Conservation (phyloP, 352 stramenopile species). For the Globisporangium yorkense region DNA sequence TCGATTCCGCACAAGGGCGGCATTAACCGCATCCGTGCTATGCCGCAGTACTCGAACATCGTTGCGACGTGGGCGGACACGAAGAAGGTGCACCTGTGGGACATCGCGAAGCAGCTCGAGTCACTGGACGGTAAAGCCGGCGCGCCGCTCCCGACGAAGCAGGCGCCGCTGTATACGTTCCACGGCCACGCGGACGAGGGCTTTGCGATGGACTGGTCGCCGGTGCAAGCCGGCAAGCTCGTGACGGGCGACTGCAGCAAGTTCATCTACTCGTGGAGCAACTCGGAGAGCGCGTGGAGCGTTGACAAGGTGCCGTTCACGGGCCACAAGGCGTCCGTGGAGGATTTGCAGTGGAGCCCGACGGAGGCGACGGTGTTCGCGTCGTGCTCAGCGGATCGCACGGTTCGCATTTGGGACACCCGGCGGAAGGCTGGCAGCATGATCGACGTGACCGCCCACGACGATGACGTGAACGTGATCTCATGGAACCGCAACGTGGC, state of each 20-base stretch:
- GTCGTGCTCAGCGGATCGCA: slow-evolving; percentile 92
- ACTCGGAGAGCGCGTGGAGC: slow-evolving; percentile 67
- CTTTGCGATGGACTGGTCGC: slow-evolving; percentile 98
- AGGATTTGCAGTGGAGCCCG: slow-evolving; percentile 98
- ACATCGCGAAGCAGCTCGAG: slow-evolving; percentile 90
- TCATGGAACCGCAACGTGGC: slow-evolving; percentile 97
- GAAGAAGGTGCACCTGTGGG: slow-evolving; percentile 95
- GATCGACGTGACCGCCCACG: slow-evolving; percentile 91
- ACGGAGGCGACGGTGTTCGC: slow-evolving; percentile 96
- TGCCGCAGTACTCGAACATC: slow-evolving; percentile 95
- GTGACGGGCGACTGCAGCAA: slow-evolving; percentile 96
- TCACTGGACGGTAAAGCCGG: slow-evolving; percentile 78
- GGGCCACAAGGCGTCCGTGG: slow-evolving; percentile 90
- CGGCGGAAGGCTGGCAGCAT: slow-evolving; percentile 91
- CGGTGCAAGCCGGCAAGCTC: slow-evolving; percentile 83
- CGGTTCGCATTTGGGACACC: slow-evolving; percentile 97
- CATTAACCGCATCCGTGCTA: slow-evolving; percentile 94
- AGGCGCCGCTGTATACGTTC: slow-evolving; percentile 90
- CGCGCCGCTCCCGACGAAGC: slow-evolving; percentile 47
- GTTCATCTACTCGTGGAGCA: slow-evolving; percentile 94
- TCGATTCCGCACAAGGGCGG: slow-evolving; percentile 93
- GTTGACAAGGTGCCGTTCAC: slow-evolving; percentile 90
- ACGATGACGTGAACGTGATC: slow-evolving; percentile 98
- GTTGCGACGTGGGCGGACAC: slow-evolving; percentile 96
- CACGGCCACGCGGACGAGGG: slow-evolving; percentile 94